Conservation (phyloP, 257 asterid genomes). For the Solanum ahanhuiri region DNA sequence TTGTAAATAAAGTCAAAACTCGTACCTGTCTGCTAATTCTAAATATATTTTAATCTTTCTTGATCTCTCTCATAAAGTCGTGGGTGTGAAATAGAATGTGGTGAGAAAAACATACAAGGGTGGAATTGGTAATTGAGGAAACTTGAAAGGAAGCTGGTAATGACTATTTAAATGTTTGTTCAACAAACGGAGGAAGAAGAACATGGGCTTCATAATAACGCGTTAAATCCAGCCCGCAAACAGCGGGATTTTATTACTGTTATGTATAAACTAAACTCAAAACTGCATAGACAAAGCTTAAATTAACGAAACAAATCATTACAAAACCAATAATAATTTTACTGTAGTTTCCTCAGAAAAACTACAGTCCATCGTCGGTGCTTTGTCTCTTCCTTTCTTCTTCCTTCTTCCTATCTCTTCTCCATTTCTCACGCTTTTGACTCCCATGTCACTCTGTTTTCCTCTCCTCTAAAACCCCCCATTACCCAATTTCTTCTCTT, state of each 20-base stretch:
- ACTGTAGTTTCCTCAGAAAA: constrained; percentile 6
- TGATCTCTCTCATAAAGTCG: not conserved
- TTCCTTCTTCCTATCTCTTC: constrained; percentile 8
- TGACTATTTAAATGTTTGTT: not conserved
- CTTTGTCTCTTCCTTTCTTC: constrained; percentile 15
- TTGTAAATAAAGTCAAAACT: no score
- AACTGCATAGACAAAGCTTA: not conserved
- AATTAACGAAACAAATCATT: not conserved
- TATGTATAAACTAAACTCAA: not conserved
- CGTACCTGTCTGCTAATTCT: no score
- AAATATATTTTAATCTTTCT: not conserved
- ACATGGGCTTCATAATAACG: constrained; percentile 22
- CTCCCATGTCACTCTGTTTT: not conserved
- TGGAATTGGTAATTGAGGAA: not conserved
- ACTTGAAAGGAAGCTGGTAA: not conserved
- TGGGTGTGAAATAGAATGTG: not conserved
- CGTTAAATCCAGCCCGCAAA: constrained; percentile 39
- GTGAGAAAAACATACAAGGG: not conserved
- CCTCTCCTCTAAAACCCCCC: not conserved
- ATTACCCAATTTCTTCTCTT: not conserved
- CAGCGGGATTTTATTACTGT: constrained; percentile 21
- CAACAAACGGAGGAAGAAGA: not conserved
- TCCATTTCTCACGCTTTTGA: constrained; percentile 6
- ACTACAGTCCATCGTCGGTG: constrained; percentile 1
- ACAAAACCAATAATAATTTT: not conserved